These are phyloP conservation scores for Coniophora puteana DNA, from an alignment of 1,284 basidiomycete genomes.

Conservation along the genomic window DNA sequence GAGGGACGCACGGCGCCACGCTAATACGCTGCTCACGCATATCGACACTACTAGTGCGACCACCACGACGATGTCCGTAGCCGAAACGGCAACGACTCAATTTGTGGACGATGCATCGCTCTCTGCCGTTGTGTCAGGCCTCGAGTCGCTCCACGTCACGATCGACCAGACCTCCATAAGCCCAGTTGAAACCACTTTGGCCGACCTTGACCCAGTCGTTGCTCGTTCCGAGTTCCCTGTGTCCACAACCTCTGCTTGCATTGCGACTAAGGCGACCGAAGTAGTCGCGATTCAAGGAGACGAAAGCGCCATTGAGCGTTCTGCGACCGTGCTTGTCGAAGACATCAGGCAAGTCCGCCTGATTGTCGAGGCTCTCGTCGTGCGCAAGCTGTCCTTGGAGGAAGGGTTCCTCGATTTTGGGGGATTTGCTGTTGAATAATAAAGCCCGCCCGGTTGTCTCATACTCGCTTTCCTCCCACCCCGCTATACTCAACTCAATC, in stretches of 20 bases:
- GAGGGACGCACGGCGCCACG: constrained; percentile 34
- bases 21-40: constrained; percentile 26
- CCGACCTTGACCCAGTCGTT: constrained; percentile 29
- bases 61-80: constrained; percentile 15
- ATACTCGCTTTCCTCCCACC: too few relatives aligned
- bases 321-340: background rate
- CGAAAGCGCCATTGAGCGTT: background rate
- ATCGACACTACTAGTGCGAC: constrained; percentile 9
- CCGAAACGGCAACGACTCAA: constrained; percentile 5
- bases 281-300: too few relatives aligned
- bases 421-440: constrained; percentile 49
- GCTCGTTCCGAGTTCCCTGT: constrained; percentile 36
- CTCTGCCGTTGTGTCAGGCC: constrained; percentile 20
- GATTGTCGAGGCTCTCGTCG: constrained; percentile 77
- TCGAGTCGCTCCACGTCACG: constrained; percentile 31
- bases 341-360: constrained; percentile 38
- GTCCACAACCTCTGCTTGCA: constrained; percentile 23
- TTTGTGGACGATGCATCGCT: constrained; percentile 14
- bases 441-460: too few relatives aligned
- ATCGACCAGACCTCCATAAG: constrained; percentile 14
- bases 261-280: background rate
- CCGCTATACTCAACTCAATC: too few relatives aligned
- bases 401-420: constrained; percentile 74
- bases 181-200: constrained; percentile 4
- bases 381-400: constrained; percentile 67